Base-by-base conservation (phyloP, 2,329 filamentous ascomycete species). In the Diaporthe aspalathi region DNA sequence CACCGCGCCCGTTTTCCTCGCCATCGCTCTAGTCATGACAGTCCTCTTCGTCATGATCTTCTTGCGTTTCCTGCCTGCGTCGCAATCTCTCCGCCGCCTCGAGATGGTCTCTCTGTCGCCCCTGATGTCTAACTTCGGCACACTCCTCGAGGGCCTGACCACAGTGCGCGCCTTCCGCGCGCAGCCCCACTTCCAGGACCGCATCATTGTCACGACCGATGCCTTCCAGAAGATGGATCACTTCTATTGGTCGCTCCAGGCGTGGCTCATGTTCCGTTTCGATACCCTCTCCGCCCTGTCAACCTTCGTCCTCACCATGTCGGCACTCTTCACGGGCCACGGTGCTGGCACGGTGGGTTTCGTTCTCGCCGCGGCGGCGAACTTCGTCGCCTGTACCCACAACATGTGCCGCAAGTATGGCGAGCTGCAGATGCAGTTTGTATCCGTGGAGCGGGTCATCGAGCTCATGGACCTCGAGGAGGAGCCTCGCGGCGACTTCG, bases 141-240 rank as follows among this genome's bases (percentile, higher is more conserved):
- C 94, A 29, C 87, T 97, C 52, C 86, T 97, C 2, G 93, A 97
- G 72, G 95, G 95, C 0, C 83, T 98, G 11, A 94, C 93, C 0
- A 97, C 95, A 0, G 94, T 98, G 27, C 90, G 94, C 53, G 94
- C 95, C 0, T 95, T 97, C 78, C 90, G 88, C 62, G 94, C 92
- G 0, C 92, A 97, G 75, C 83, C 87, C 5, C 90, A 92, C 67
- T 97, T 97, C 77, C 94, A 97, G 77, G 88, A 91, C 73, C 88
- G 91, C 65, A 93, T 97, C 67, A 91, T 98, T 43, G 84, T 87
- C 2, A 94, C 94, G 0, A 94, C 94, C 0, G 94, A 97, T 77
- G 90, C 91, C 22, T 97, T 97, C 78, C 95, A 97, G 79, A 94
- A 94, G 78, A 96, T 97, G 88, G 95, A 98, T 77, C 95, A 98